Conservation (phyloP, 2,329 filamentous ascomycete genomes). For the Penicillium sp. region DNA sequence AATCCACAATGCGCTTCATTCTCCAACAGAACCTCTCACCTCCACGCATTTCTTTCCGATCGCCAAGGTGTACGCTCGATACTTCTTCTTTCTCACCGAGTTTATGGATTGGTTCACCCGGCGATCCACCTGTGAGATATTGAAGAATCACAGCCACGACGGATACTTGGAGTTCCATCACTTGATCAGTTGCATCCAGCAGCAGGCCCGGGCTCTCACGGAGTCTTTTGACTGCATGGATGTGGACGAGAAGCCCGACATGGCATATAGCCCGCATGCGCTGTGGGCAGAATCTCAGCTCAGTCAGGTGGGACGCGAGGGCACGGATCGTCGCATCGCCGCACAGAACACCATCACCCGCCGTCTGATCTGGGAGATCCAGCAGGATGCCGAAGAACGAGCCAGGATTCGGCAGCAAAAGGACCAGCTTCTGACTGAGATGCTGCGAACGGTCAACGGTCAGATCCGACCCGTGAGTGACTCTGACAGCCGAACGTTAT, state of each 20-base stretch:
- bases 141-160: constrained; percentile 33
- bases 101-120: constrained; percentile 36
- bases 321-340: constrained; percentile 26
- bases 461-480: constrained; percentile 22
- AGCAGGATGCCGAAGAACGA: constrained; percentile 28
- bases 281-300: constrained; percentile 29
- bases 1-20: constrained; percentile 27
- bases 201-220: constrained; percentile 18
- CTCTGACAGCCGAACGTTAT: constrained; percentile 26
- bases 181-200: constrained; percentile 28
- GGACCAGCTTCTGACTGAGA: constrained; percentile 22
- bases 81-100: constrained; percentile 34
- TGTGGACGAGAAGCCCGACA: constrained; percentile 21
- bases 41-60: constrained; percentile 16
- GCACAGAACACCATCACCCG: constrained; percentile 33
- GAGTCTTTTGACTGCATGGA: constrained; percentile 18
- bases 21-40: constrained; percentile 11
- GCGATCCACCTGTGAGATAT: constrained; percentile 28
- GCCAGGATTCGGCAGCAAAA: constrained; percentile 21
- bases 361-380: constrained; percentile 35
- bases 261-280: constrained; percentile 17
- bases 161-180: constrained; percentile 29
- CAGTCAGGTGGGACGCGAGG: constrained; percentile 29
- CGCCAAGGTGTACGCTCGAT: constrained; percentile 29
- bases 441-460: constrained; percentile 20